Base-by-base conservation (phyloP, 2,329 filamentous ascomycete genomes). In the Aphanoascus verrucosus region DNA sequence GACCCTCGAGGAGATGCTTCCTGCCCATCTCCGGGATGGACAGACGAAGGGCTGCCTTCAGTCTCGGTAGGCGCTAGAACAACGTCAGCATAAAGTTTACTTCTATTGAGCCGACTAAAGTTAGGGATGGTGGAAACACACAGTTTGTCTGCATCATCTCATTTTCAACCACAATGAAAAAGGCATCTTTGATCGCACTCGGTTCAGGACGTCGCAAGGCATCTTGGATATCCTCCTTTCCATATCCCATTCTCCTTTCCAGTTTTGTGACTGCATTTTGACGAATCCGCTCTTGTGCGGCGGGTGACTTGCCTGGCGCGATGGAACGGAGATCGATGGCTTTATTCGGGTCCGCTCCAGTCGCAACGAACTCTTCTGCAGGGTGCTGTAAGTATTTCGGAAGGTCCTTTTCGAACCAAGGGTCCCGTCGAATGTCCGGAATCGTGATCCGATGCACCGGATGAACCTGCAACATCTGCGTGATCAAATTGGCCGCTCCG, bases 161-260 rank as follows among this genome's bases (percentile, higher is more conserved):
- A 67, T 97, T 97, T 70, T 98, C 93, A 51, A 91, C 83, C 23
- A 98, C 88, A 67, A 98, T 98, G 72, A 96, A 84, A 72, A 97
- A 98, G 1, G 93, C 93, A 71, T 98, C 93, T 72, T 98, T 98
- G 76, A 98, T 96, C 9, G 93, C 90, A 55, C 90, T 97, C 11
- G 93, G 93, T 67, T 98, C 93, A 51, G 93, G 83, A 54, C 88
- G 89, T 63, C 86, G 85, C 58, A 98, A 75, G 19, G 93, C 91
- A 69, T 97, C 93, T 66, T 96, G 86, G 51, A 98, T 91, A 73
- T 98, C 93, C 57, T 85, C 85, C 67, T 88, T 91, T 35, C 86
- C 89, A 67, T 98, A 98, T 56, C 93, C 93, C 90, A 98, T 97
- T 0, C 89, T 96, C 72, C 91, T 93, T 64, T 91, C 93, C 51